Conservation (phyloP, 73 alveolate species). For the Paramecium octaurelia region DNA sequence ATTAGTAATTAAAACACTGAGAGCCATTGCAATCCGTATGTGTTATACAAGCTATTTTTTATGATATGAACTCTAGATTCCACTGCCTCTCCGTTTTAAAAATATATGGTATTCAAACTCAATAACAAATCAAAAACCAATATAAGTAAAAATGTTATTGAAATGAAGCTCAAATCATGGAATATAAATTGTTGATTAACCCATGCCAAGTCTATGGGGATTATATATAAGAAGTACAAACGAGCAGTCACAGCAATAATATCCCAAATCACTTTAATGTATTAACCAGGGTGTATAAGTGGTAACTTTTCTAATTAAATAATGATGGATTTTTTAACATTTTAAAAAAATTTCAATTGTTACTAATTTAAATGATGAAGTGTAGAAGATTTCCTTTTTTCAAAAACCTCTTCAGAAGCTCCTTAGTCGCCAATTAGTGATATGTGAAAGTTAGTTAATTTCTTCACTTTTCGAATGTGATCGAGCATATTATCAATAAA, state of each 20-base stretch:
- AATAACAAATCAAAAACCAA: not conserved
- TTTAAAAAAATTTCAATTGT: not conserved
- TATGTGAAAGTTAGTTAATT: not conserved
- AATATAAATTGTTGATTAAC: not conserved
- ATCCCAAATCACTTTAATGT: not conserved
- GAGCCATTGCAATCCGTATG: not conserved
- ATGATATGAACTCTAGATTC: not conserved
- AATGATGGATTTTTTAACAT: not conserved
- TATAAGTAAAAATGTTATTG: not conserved
- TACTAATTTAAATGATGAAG: not conserved
- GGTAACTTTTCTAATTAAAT: not conserved
- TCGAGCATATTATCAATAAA: not conserved
- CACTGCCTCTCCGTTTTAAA: not conserved
- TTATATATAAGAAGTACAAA: conserved; percentile 10
- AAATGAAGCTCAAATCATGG: not conserved
- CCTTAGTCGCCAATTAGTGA: not conserved
- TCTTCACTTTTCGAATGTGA: not conserved
- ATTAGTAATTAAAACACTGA: not conserved
- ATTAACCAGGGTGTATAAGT: not conserved
- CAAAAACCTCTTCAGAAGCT: not conserved
- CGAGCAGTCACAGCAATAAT: not conserved
- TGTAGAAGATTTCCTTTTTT: not conserved
- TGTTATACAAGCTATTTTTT: not conserved
- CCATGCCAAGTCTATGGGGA: conserved; percentile 50
- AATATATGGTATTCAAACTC: conserved; percentile 15